phyloP scores from a whole-genome alignment of 1,139 yeast species.

The Kodamaea sp. region DNA sequence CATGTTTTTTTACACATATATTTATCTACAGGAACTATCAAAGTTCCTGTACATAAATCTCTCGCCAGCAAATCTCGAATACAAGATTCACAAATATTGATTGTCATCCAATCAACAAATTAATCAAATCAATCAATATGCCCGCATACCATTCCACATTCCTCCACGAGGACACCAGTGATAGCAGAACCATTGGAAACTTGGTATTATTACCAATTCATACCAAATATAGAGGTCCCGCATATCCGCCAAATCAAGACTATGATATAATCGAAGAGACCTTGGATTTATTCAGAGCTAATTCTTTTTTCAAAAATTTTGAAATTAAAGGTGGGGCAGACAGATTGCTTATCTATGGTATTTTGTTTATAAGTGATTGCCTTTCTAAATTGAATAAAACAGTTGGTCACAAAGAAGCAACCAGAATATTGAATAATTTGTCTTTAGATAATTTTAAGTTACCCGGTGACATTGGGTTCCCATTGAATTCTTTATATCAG shows the following conservation, averaged over 20 bases:
- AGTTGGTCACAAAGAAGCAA: conserved; percentile 59
- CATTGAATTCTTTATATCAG: conserved; percentile 77
- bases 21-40: no score
- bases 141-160: conserved; percentile 94
- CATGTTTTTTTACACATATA: no score
- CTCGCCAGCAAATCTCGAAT: no score
- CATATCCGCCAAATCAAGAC: conserved; percentile 76
- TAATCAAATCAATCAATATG: conserved; percentile 21
- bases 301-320: conserved; percentile 92
- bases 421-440: conserved; percentile 69
- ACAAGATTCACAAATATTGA: no score
- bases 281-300: conserved; percentile 88
- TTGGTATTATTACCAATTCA: conserved; percentile 77
- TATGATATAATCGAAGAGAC: conserved; percentile 92
- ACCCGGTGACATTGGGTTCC: conserved; percentile 96
- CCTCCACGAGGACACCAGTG: conserved; percentile 55
- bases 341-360: conserved; percentile 93
- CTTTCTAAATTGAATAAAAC: conserved; percentile 54
- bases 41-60: no score
- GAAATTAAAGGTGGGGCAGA: conserved; percentile 96
- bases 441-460: conserved; percentile 84
- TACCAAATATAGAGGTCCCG: conserved; percentile 86
- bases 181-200: conserved; percentile 51
- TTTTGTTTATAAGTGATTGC: conserved; percentile 83
- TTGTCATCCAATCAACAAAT: not conserved